Evolutionary conservation across 2,329 filamentous ascomycete species (phyloP), one percentile per base, ranked within the genome.

Genomic region (Alternaria novae-zelandiae): DNA sequence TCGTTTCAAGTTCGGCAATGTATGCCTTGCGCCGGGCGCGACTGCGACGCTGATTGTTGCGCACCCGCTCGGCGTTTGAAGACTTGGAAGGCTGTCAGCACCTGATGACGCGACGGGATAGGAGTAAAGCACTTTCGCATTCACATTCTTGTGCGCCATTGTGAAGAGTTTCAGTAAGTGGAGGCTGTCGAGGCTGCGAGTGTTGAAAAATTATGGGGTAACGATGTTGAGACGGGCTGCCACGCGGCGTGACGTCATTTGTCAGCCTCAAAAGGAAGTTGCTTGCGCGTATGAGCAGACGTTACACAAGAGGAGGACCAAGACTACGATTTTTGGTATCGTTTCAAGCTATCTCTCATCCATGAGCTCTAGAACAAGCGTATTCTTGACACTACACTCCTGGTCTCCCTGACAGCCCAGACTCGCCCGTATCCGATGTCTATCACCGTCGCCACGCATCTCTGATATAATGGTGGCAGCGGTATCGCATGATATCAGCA

Each of bases 401-500:
- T 68, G 57, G 23, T 56, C 55, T 13, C 67, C 65, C 13, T 26
- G 46, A 51, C 71, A 74, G 13, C 72, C 72, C 28, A 75, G 62
- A 20, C 68, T 68, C 21, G 64, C 68, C 25, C 69, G 68, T 23
- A 70, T 63, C 3, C 65, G 59, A 9, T 69, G 64, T 3, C 61
- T 49, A 43, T 74, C 72, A 26, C 62, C 67, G 23, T 74, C 69
- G 6, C 72, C 71, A 30, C 71, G 70, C 72, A 76, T 74, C 25
- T 74, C 70, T 6, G 67, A 67, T 17, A 76, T 75, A 17, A 76
- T 74, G 4, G 66, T 69, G 17, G 72, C 71, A 28, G 74, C 74
- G 30, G 69, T 65, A 57, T 74, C 72, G 54, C 74, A 76, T 1
- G 74, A 75, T 17, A 73, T 76, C 21, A 75, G 65, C 8, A 72